phyloP scores from a whole-genome alignment of 768 basidiomycete genomes.

The Favolaschia claudopus region DNA sequence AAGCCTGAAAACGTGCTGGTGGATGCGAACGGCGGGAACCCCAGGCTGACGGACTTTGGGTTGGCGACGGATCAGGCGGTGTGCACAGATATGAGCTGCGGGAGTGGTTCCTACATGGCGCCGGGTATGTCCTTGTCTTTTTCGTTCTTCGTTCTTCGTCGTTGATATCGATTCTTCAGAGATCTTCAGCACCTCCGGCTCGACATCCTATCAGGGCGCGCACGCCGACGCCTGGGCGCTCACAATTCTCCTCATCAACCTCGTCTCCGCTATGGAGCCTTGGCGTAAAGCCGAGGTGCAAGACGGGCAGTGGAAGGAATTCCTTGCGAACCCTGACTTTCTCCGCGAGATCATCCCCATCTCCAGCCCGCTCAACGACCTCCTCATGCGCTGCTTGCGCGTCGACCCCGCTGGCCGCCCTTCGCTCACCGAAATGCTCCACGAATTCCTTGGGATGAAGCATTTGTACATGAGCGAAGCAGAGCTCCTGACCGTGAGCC shows the following conservation, averaged over 20 bases:
- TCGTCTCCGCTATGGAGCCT: too few relatives aligned
- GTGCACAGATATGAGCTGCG: slow-evolving; percentile 38
- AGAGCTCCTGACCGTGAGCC: too few relatives aligned
- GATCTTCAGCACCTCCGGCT: slow-evolving; percentile 2
- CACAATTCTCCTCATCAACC: slow-evolving; percentile 37
- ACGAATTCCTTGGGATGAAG: too few relatives aligned
- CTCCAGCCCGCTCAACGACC: too few relatives aligned
- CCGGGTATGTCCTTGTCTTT: slow-evolving; percentile 19
- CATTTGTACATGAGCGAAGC: too few relatives aligned
- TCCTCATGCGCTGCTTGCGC: too few relatives aligned
- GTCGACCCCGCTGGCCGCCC: too few relatives aligned
- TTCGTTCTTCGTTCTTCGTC: not conserved
- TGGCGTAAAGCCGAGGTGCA: too few relatives aligned
- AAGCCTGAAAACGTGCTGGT: not conserved
- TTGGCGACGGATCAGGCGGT: not conserved
- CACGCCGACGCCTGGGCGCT: slow-evolving; percentile 47
- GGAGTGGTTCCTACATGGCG: slow-evolving; percentile 46
- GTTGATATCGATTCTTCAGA: slow-evolving; percentile 13
- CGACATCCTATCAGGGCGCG: slow-evolving; percentile 28
- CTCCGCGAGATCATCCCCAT: not conserved
- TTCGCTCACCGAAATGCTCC: too few relatives aligned
- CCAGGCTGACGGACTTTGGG: not conserved
- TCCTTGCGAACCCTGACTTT: not conserved
- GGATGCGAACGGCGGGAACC: not conserved
- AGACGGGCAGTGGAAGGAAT: too few relatives aligned